Conservation (phyloP, 352 stramenopile species). For the Globisporangium cystogenes region DNA sequence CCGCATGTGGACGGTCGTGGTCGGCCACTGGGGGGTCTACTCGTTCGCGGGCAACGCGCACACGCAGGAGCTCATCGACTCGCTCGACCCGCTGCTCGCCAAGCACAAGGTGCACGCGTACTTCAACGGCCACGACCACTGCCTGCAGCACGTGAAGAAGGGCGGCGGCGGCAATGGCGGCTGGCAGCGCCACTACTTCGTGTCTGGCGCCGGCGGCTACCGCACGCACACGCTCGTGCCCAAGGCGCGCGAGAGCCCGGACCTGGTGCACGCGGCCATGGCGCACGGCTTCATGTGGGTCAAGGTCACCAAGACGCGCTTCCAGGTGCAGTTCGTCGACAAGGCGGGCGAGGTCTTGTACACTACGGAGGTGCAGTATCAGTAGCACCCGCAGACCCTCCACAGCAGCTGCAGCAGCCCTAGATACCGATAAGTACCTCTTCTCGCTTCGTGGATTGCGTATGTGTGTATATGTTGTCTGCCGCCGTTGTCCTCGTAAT, state of each 20-base stretch:
- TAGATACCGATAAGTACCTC: slow-evolving; percentile 9
- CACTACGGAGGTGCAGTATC: slow-evolving; percentile 68
- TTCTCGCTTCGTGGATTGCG: neutral
- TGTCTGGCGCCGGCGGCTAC: slow-evolving; percentile 77
- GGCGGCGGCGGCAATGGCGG: slow-evolving; percentile 16
- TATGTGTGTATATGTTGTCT: neutral
- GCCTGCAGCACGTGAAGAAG: slow-evolving; percentile 74
- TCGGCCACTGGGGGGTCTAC: slow-evolving; percentile 83
- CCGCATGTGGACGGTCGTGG: slow-evolving; percentile 81
- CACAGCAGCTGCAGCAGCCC: no score
- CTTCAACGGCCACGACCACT: slow-evolving; percentile 86
- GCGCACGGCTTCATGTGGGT: slow-evolving; percentile 85
- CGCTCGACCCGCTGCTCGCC: slow-evolving; percentile 63
- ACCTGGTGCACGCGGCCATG: slow-evolving; percentile 79
- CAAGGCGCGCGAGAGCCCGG: slow-evolving; percentile 53
- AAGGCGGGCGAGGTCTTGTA: slow-evolving; percentile 67
- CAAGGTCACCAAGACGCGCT: slow-evolving; percentile 51
- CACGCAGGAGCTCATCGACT: slow-evolving; percentile 69
- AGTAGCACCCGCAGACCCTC: slow-evolving; percentile 3
- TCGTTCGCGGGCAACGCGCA: slow-evolving; percentile 80
- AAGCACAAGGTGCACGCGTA: slow-evolving; percentile 86
- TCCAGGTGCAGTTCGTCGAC: slow-evolving; percentile 75
- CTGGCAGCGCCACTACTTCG: slow-evolving; percentile 68
- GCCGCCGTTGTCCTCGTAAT: no score
- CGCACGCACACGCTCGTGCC: slow-evolving; percentile 57